Percentiles rank a stretch among this genome's conserved stretches.
phyloP scores from a whole-genome alignment of 805 yeast genomes.

The Lipomyces yamadae region DNA sequence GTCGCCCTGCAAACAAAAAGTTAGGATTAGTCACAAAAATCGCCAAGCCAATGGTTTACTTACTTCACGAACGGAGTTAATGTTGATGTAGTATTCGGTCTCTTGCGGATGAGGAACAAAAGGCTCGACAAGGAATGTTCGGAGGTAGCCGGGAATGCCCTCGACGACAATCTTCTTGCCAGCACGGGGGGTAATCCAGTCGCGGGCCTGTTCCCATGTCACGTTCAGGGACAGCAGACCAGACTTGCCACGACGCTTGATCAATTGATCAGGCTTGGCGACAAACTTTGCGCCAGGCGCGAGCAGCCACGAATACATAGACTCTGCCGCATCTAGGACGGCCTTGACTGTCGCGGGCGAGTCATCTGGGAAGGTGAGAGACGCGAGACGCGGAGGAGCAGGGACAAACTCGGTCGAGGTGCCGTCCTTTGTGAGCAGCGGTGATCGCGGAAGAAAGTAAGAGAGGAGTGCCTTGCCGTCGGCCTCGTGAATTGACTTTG shows the following conservation, averaged over 20 bases:
- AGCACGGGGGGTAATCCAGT: slow-evolving; percentile 53
- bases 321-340: slow-evolving; percentile 46
- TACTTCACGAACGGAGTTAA: slow-evolving; percentile 52
- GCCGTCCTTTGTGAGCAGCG: slow-evolving; percentile 43
- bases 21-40: neutral
- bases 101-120: slow-evolving; percentile 54
- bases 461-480: slow-evolving; percentile 54
- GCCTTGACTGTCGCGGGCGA: slow-evolving; percentile 40
- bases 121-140: slow-evolving; percentile 54
- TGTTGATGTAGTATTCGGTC: slow-evolving; percentile 55
- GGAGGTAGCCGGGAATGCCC: slow-evolving; percentile 48
- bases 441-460: slow-evolving; percentile 50
- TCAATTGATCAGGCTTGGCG: slow-evolving; percentile 55
- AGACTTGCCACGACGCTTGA: slow-evolving; percentile 54
- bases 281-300: slow-evolving; percentile 49
- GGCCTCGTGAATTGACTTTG: slow-evolving; percentile 54
- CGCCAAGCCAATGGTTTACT: neutral
- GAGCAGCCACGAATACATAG: slow-evolving; percentile 50
- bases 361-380: slow-evolving; percentile 45
- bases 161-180: slow-evolving; percentile 50
- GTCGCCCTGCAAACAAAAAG: slow-evolving; percentile 45
- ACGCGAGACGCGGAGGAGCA: slow-evolving; percentile 39
- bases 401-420: slow-evolving; percentile 38
- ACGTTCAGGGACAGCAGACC: slow-evolving; percentile 52
- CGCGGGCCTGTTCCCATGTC: slow-evolving; percentile 52